Evolutionary conservation across 2,329 filamentous ascomycete species (phyloP), one percentile per base, ranked within the genome.

Genomic region (Microsporum ferrugineum): DNA sequence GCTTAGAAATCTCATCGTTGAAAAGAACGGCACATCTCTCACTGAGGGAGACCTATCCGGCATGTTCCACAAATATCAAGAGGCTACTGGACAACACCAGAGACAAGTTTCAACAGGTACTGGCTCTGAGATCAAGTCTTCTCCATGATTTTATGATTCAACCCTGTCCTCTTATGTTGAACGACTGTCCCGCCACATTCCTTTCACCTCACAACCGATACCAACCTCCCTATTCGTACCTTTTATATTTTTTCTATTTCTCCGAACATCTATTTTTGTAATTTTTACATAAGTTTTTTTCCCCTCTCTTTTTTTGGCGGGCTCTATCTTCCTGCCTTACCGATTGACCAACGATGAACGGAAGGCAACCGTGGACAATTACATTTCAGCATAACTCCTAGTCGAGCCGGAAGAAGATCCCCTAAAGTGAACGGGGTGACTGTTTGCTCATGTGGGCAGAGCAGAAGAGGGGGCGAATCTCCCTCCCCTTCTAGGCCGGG

Each of bases 1-100:
- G 88, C 76, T 91, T 65, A 88, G 88, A 79, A 87, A 88, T 72
- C 79, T 91, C 41, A 83, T 92, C 55, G 88, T 88, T 58, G 88
- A 91, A 73, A 92, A 91, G 80, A 89, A 89, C 67, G 87, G 86
- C 61, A 43, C 63, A 4, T 61, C 65, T 60, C 67, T 74, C 56
- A 72, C 71, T 3, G 75, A 76, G 62, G 72, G 72, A 23, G 75
- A 78, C 61, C 70, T 77, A 29, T 70, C 72, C 1, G 70, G 68
- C 8, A 68, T 76, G 61, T 75, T 73, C 66, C 71, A 72, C 63
- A 73, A 76, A 60, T 76, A 73, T 55, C 73, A 65, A 60, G 73
- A 75, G 58, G 69, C 64, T 62, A 57, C 31, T 10, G 34, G 23
- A 27, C 34, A 17, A n/a, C 27, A 31, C 29, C 49, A 53, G 49